phyloP scores from a whole-genome alignment of 73 alveolate genomes.

The Paramecium primaurelia region DNA sequence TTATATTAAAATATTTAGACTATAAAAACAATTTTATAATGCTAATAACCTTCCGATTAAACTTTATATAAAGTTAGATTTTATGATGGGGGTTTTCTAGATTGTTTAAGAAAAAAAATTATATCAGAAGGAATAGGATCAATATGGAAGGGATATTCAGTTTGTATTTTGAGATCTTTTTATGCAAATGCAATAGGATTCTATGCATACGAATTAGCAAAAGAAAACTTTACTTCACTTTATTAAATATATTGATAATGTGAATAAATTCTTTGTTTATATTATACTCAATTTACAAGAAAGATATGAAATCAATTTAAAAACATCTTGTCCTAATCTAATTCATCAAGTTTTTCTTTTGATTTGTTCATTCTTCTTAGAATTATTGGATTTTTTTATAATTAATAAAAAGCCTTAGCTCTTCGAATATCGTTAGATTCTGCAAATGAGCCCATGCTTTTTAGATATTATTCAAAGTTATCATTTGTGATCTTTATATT shows the following conservation, averaged over 20 bases:
- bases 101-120: constrained; percentile 46
- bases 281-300: not conserved
- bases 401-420: not conserved
- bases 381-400: not conserved
- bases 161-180: constrained; percentile 61
- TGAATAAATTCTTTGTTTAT: not conserved
- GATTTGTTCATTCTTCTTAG: not conserved
- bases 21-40: constrained; percentile 57
- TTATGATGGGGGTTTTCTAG: constrained; percentile 67
- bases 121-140: constrained; percentile 52
- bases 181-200: constrained; percentile 56
- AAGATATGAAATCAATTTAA: not conserved
- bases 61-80: not conserved
- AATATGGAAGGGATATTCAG: constrained; percentile 70
- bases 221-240: not conserved
- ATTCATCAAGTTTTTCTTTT: not conserved
- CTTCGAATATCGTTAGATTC: not conserved
- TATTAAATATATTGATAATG: not conserved
- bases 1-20: not conserved
- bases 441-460: not conserved
- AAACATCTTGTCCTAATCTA: not conserved
- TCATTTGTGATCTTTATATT: not conserved
- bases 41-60: not conserved
- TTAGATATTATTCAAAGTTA: not conserved
- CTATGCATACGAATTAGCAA: constrained; percentile 54